Percentiles rank a stretch among this genome's conserved stretches.
Conservation (phyloP, 805 yeast species). For the Saccharomycopsis synnaedendra region DNA sequence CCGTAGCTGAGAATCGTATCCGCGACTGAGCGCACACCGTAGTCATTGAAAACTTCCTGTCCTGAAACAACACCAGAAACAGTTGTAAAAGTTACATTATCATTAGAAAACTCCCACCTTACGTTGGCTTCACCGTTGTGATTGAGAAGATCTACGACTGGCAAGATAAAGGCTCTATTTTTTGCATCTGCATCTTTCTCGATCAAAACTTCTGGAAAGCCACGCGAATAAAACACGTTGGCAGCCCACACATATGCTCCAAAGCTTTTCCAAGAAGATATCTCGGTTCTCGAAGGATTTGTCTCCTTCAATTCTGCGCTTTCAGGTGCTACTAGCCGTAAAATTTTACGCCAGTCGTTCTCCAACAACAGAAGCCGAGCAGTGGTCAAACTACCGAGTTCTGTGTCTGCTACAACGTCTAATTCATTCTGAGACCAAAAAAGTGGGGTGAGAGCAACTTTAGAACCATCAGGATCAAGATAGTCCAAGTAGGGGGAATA, state of each 20-base stretch:
- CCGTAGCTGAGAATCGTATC: slow-evolving; percentile 78
- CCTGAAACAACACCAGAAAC: slow-evolving; percentile 20
- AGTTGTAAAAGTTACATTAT: slow-evolving; percentile 13
- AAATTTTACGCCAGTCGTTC: too few species aligned
- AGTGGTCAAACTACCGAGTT: too few species aligned
- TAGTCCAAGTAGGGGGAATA: too few species aligned
- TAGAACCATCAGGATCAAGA: too few species aligned
- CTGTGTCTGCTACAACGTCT: too few species aligned
- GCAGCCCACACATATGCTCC: slow-evolving; percentile 68
- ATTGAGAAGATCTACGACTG: slow-evolving; percentile 69
- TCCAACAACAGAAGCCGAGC: too few species aligned
- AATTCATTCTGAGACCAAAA: too few species aligned
- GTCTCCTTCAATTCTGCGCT: too few species aligned
- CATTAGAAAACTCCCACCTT: slow-evolving; percentile 38
- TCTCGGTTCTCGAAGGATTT: slow-evolving; percentile 17
- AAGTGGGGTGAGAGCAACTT: too few species aligned
- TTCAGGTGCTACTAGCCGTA: too few species aligned
- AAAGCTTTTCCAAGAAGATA: slow-evolving; percentile 47
- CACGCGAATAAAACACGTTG: slow-evolving; percentile 60
- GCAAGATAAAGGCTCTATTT: slow-evolving; percentile 56
- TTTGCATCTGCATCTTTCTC: slow-evolving; percentile 23
- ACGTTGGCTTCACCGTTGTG: slow-evolving; percentile 55
- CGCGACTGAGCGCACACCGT: slow-evolving; percentile 82
- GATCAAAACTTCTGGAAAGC: slow-evolving; percentile 68
- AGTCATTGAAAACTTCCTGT: slow-evolving; percentile 61